These are phyloP conservation scores for Misopates orontium DNA, from an alignment of 257 asterid species.

Conservation along the genomic window DNA sequence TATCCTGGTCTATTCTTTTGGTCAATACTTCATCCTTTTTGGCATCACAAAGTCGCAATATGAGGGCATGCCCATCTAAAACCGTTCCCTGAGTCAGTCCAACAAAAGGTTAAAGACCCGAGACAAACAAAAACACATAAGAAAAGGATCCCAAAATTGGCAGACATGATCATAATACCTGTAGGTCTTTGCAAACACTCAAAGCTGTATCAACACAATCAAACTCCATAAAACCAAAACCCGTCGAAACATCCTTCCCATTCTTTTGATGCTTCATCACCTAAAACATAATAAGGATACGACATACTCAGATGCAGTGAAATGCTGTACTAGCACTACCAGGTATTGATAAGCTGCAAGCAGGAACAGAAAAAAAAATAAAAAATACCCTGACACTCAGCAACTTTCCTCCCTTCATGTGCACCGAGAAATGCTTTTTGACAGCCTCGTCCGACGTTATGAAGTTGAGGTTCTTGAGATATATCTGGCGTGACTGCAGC, in stretches of 20 bases:
- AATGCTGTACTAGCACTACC: too few species aligned
- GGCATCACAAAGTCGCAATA: slow-evolving; percentile 75
- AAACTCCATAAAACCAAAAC: slow-evolving; percentile 91
- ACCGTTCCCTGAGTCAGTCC: slow-evolving; percentile 73
- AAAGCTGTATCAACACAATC: slow-evolving; percentile 79
- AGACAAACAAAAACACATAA: slow-evolving; percentile 1
- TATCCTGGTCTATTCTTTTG: slow-evolving; percentile 51
- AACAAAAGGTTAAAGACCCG: slow-evolving; percentile 21
- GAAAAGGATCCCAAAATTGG: not conserved
- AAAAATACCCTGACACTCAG: slow-evolving; percentile 80
- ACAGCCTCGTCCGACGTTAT: slow-evolving; percentile 76
- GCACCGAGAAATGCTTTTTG: slow-evolving; percentile 65
- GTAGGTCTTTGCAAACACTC: slow-evolving; percentile 71
- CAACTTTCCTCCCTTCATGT: slow-evolving; percentile 72
- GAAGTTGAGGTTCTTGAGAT: slow-evolving; percentile 91
- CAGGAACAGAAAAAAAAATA: slow-evolving; percentile 25
- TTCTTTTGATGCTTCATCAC: slow-evolving; percentile 87
- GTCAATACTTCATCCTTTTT: slow-evolving; percentile 53
- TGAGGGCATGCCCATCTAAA: slow-evolving; percentile 95
- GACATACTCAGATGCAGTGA: too few species aligned
- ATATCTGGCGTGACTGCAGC: slow-evolving; percentile 83
- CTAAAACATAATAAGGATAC: too few species aligned
- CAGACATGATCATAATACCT: slow-evolving; percentile 41
- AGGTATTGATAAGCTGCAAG: slow-evolving; percentile 14
- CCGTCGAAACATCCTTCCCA: slow-evolving; percentile 87